Percentiles rank a stretch among this genome's conserved stretches.
Evolutionary conservation across 1,284 basidiomycete species (phyloP).

Genomic region (Hypsizygus ulmarius): DNA sequence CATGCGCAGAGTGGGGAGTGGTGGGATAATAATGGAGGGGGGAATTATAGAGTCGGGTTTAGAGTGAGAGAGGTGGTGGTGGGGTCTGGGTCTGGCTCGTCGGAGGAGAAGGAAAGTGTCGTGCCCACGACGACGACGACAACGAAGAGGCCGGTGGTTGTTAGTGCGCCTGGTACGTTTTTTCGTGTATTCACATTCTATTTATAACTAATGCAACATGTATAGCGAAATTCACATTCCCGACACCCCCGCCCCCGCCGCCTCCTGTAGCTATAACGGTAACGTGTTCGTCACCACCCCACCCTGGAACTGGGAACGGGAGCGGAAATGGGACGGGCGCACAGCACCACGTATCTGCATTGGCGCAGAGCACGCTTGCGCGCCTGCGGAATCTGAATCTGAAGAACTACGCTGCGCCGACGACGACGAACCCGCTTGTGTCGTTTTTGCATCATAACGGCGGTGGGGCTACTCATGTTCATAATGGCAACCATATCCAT

Average conservation of each 20-base stretch:
- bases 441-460: constrained; percentile 4
- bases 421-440: constrained; percentile 3
- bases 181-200: constrained; percentile 4
- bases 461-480: too few species aligned
- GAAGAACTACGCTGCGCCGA: constrained; percentile 49
- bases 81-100: background rate
- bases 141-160: constrained; percentile 20
- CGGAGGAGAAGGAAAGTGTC: constrained; percentile 5
- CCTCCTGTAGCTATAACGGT: constrained; percentile 5
- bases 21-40: constrained; percentile 89
- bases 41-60: constrained; percentile 77
- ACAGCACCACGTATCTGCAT: constrained; percentile 3
- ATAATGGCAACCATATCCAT: background rate
- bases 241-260: constrained; percentile 4
- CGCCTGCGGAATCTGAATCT: constrained; percentile 43
- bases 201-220: background rate
- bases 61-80: constrained; percentile 20
- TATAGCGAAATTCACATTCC: constrained; percentile 1
- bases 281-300: constrained; percentile 3
- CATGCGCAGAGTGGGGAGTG: constrained; percentile 43
- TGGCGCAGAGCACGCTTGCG: constrained; percentile 29
- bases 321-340: too few species aligned
- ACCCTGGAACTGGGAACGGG: constrained; percentile 8
- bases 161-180: constrained; percentile 32
- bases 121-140: too few species aligned